Evolutionary conservation across 257 asterid genomes (phyloP).

Genomic region (Fraxinus excelsior): DNA sequence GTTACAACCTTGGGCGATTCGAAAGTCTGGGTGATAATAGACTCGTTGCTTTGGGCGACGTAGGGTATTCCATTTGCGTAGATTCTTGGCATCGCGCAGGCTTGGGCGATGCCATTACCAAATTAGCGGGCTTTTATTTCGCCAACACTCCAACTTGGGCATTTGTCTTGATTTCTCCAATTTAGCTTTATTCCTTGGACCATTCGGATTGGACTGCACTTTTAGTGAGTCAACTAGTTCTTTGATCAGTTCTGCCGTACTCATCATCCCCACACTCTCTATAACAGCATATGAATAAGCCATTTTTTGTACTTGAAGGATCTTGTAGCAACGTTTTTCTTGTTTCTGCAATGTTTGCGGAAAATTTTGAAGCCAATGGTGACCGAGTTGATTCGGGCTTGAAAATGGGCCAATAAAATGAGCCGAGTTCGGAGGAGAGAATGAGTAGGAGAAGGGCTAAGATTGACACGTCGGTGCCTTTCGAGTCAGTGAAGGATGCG

Average conservation of each 20-base stretch:
- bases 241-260: constrained; percentile 9
- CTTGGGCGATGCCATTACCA: too few relatives aligned
- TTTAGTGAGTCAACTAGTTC: too few relatives aligned
- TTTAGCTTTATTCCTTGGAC: too few relatives aligned
- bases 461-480: constrained; percentile 91
- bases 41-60: too few relatives aligned
- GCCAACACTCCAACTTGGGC: too few relatives aligned
- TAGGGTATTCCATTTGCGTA: too few relatives aligned
- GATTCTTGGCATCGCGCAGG: too few relatives aligned
- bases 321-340: not conserved
- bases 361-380: constrained; percentile 20
- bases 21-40: too few relatives aligned
- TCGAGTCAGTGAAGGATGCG: constrained; percentile 95
- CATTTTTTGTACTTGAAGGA: not conserved
- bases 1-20: too few relatives aligned
- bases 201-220: too few relatives aligned
- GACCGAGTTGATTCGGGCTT: constrained; percentile 22
- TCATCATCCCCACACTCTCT: not conserved
- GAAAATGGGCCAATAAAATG: not conserved
- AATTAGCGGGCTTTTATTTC: too few relatives aligned
- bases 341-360: constrained; percentile 24
- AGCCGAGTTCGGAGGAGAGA: constrained; percentile 2
- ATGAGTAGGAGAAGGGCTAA: constrained; percentile 43
- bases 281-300: not conserved
- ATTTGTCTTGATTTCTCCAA: too few relatives aligned